These are phyloP conservation scores for Debaryomycetaceae sp. DNA, from an alignment of 1,139 yeast genomes.

Conservation along the genomic window DNA sequence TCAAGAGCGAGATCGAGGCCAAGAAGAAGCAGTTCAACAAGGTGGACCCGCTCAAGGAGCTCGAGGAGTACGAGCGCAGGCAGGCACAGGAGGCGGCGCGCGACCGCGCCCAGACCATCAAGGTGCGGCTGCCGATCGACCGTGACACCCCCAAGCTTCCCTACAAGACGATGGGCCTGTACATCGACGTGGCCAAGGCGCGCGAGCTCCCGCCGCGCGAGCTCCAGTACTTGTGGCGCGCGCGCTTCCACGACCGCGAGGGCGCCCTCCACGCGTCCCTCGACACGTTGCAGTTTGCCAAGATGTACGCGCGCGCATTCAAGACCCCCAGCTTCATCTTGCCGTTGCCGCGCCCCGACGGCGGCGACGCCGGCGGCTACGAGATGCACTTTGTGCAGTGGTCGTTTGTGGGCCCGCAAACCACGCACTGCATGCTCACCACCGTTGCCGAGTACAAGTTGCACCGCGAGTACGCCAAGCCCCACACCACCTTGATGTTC, in stretches of 20 bases:
- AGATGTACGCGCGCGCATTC: conserved; percentile 63
- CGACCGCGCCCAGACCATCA: conserved; percentile 41
- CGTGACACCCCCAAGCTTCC: conserved; percentile 47
- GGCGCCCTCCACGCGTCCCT: conserved; percentile 64
- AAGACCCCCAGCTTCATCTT: conserved; percentile 70
- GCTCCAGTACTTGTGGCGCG: conserved; percentile 83
- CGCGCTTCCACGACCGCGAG: conserved; percentile 66
- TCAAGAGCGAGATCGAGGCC: conserved; percentile 57
- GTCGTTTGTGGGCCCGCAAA: conserved; percentile 81
- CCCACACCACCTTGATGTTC: conserved; percentile 87
- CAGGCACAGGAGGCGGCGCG: conserved; percentile 30
- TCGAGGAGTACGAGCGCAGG: conserved; percentile 51
- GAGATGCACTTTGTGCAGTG: conserved; percentile 95
- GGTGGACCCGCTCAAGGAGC: conserved; percentile 66
- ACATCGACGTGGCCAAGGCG: conserved; percentile 65
- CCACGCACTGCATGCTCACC: conserved; percentile 88
- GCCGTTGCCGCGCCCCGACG: conserved; percentile 54
- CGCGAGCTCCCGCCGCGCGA: conserved; percentile 55
- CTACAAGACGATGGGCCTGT: conserved; percentile 69
- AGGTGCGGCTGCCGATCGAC: conserved; percentile 52
- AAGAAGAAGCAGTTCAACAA: conserved; percentile 54
- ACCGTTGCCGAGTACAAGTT: conserved; percentile 89
- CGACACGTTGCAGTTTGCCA: conserved; percentile 51
- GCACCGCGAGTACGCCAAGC: conserved; percentile 88
- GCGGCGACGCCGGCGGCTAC: conserved; percentile 40